phyloP scores from a whole-genome alignment of 768 basidiomycete species.

The Mycena rebaudengoi region DNA sequence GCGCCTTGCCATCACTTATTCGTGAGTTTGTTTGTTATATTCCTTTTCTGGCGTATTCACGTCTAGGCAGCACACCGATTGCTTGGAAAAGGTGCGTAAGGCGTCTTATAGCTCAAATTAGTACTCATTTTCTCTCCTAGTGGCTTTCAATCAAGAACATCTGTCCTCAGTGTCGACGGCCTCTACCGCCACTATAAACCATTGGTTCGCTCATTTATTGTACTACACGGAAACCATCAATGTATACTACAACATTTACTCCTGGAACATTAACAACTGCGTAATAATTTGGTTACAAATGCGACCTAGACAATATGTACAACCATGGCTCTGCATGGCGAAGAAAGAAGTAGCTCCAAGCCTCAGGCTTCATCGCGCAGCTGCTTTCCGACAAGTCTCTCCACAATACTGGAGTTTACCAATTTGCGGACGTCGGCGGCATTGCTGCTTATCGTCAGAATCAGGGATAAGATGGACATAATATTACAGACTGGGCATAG shows the following conservation, averaged over 20 bases:
- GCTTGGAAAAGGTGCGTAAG: conserved; percentile 79
- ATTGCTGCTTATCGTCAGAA: conserved; percentile 10
- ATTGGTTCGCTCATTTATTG: not conserved
- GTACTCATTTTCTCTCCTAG: conserved; percentile 37
- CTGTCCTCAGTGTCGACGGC: conserved; percentile 90
- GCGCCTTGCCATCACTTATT: conserved; percentile 93
- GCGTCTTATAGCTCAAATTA: not conserved
- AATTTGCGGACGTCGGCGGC: conserved; percentile 25
- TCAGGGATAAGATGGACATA: not conserved
- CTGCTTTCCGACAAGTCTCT: conserved; percentile 21
- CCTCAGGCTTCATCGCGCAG: not conserved
- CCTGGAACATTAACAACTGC: not conserved
- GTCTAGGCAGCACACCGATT: conserved; percentile 76
- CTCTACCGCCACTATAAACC: conserved; percentile 77
- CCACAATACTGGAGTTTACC: conserved; percentile 26
- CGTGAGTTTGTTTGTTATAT: conserved; percentile 53
- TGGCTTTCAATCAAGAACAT: conserved; percentile 91
- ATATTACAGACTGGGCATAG: conserved; percentile 20
- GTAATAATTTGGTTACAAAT: too few species aligned
- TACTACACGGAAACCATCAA: conserved; percentile 7
- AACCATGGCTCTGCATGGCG: too few species aligned
- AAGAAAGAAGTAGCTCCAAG: not conserved
- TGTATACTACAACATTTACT: conserved; percentile 14
- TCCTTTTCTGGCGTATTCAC: not conserved
- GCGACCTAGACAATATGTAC: too few species aligned